phyloP scores from a whole-genome alignment of 768 basidiomycete genomes.

The Dentipellis fragilis region DNA sequence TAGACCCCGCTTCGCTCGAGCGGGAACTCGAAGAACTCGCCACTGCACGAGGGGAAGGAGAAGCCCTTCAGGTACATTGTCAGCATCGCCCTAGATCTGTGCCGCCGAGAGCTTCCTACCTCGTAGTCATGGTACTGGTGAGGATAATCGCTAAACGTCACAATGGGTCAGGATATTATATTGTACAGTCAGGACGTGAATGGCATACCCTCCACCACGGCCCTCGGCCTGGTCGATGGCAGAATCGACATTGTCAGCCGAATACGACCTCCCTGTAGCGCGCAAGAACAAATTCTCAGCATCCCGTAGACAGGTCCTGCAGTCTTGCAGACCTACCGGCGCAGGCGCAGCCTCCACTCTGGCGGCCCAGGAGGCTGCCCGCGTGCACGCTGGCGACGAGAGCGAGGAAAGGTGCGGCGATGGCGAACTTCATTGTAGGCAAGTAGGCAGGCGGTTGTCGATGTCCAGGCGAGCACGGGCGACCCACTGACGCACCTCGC shows the following conservation, averaged over 20 bases:
- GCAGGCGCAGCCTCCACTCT: slow-evolving; percentile 15
- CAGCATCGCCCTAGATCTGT: background rate
- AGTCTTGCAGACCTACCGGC: slow-evolving; percentile 7
- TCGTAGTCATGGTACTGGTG: slow-evolving; percentile 21
- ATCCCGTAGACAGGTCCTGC: background rate
- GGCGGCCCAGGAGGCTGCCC: slow-evolving; percentile 7
- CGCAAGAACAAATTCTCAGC: background rate
- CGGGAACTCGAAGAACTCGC: slow-evolving; percentile 17
- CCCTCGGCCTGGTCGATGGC: background rate
- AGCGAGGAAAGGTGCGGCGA: background rate
- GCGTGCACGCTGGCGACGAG: background rate
- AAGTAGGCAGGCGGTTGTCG: background rate
- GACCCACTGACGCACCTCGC: background rate
- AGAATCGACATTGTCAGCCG: background rate
- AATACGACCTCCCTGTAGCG: background rate
- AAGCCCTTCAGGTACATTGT: slow-evolving; percentile 9
- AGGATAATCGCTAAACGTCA: slow-evolving; percentile 15
- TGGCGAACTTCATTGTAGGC: background rate
- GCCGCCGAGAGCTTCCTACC: slow-evolving; percentile 4
- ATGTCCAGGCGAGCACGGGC: background rate
- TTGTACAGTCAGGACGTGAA: no score
- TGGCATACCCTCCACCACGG: background rate
- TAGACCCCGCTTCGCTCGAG: slow-evolving; percentile 16
- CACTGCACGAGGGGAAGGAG: slow-evolving; percentile 16
- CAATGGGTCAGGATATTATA: no score